These are phyloP conservation scores for Populus tomentosa DNA, from an alignment of 441 rosid genomes.

Conservation along the genomic window DNA sequence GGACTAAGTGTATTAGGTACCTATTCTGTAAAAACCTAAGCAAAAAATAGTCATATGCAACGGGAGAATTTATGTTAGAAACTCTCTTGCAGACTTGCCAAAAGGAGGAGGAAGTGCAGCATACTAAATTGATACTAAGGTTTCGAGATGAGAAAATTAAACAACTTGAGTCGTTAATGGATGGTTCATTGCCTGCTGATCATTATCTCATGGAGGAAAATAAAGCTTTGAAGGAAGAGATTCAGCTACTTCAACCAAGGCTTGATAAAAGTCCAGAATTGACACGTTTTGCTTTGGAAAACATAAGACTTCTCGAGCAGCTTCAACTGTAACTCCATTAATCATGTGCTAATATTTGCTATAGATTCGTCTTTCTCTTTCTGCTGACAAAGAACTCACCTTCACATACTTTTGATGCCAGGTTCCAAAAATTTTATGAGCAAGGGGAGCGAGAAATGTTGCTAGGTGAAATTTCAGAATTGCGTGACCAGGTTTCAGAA, in stretches of 20 bases:
- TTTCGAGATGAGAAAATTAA: conserved; percentile 64
- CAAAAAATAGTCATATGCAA: not conserved
- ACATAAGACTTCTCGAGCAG: conserved; percentile 61
- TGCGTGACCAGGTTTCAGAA: conserved; percentile 67
- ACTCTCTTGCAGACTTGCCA: conserved; percentile 47
- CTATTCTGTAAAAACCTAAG: conserved; percentile 5
- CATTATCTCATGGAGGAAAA: conserved; percentile 62
- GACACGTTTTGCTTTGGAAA: conserved; percentile 55
- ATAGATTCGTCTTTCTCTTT: conserved; percentile 5
- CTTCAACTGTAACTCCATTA: conserved; percentile 52
- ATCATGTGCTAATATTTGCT: conserved; percentile 17
- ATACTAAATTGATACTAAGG: conserved; percentile 44
- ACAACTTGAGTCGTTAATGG: conserved; percentile 45
- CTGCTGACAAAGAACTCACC: conserved; percentile 9
- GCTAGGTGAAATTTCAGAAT: conserved; percentile 60
- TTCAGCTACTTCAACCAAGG: conserved; percentile 56
- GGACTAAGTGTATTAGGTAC: conserved; percentile 9
- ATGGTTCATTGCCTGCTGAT: conserved; percentile 47
- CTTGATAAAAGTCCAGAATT: conserved; percentile 55
- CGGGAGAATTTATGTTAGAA: conserved; percentile 21
- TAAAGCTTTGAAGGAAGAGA: conserved; percentile 59
- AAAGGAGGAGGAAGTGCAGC: conserved; percentile 65
- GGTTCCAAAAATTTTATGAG: conserved; percentile 63
- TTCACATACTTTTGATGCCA: conserved; percentile 32
- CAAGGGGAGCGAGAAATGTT: conserved; percentile 63